Base-by-base conservation (phyloP, 306 rosid species). In the Lotus japonicus region DNA sequence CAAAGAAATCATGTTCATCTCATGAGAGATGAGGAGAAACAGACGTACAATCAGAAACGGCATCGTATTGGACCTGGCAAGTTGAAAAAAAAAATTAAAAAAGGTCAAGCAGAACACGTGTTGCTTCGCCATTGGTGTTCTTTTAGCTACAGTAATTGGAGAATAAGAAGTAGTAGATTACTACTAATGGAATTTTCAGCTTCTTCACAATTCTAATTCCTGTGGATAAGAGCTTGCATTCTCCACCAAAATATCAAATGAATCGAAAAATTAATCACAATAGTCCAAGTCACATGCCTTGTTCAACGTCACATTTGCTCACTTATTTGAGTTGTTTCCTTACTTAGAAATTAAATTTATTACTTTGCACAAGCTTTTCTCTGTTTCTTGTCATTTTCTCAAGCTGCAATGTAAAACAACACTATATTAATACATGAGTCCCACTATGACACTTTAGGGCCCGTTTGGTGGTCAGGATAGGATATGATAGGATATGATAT, bases 381-480 rank as follows among this genome's bases (percentile, higher is more conserved):
- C 7, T 17, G 63, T 39, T 71, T 64, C 53, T 65, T 71, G 49
- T 33, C 58, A 45, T 64, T 71, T 33, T 51, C 57, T 71, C 42
- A 39, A 71, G 65, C 61, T 73, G 54, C 46, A 44, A 42, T 72
- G 35, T 60, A 69, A 53, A 73, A 60, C 51, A 65, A 65, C 58
- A 53, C 33, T 39, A 26, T 31, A 21, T 55, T 45, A n/a, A 64
- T 38, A 12, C 18, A 43, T 11, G 58, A 56, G 33, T n/a, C 54
- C 71, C 64, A 65, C 49, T 70, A 38, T 21, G 68, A 1, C 52
- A n/a, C n/a, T n/a, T n/a, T n/a, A n/a, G n/a, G n/a, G n/a, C n/a
- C n/a, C n/a, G n/a, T n/a, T n/a, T n/a, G n/a, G n/a, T n/a, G n/a
- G n/a, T n/a, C n/a, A n/a, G n/a, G n/a, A n/a, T n/a, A n/a, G n/a